Evolutionary conservation across 2,329 filamentous ascomycete genomes (phyloP).

Genomic region (Fragosphaeria purpurea): DNA sequence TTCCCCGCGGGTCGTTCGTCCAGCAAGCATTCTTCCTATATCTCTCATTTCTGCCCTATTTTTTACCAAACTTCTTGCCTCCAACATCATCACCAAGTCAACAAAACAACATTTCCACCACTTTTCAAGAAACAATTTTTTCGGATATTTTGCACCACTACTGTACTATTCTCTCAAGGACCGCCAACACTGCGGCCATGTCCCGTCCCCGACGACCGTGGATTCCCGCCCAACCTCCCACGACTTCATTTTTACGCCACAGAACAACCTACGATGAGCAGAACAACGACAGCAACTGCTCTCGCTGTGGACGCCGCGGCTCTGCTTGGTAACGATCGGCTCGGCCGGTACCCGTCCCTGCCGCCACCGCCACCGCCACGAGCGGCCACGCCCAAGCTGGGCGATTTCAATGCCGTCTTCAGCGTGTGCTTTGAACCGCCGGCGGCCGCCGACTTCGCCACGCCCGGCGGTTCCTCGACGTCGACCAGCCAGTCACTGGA

Average conservation of each 20-base stretch:
- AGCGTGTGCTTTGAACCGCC: not conserved
- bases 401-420: slow-evolving; percentile 10
- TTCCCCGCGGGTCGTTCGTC: no score
- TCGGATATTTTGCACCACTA: no score
- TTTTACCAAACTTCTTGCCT: no score
- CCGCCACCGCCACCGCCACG: not conserved
- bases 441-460: not conserved
- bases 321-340: not conserved
- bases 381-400: slow-evolving; percentile 8
- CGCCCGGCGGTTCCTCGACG: not conserved
- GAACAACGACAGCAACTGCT: slow-evolving; percentile 4
- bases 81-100: not conserved
- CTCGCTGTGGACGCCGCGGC: not conserved
- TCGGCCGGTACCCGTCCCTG: not conserved
- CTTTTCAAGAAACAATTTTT: no score
- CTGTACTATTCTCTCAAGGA: no score
- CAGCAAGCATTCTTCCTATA: no score
- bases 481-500: not conserved
- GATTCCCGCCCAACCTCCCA: not conserved
- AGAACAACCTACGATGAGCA: not conserved
- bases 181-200: slow-evolving; percentile 8
- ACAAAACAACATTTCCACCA: not conserved
- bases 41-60: no score
- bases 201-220: slow-evolving; percentile 6
- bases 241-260: no score